A percentile compares a stretch with the other conserved stretches of the same genome.
These are phyloP conservation scores for Suillus discolor DNA, from an alignment of 768 basidiomycete species.

Conservation along the genomic window DNA sequence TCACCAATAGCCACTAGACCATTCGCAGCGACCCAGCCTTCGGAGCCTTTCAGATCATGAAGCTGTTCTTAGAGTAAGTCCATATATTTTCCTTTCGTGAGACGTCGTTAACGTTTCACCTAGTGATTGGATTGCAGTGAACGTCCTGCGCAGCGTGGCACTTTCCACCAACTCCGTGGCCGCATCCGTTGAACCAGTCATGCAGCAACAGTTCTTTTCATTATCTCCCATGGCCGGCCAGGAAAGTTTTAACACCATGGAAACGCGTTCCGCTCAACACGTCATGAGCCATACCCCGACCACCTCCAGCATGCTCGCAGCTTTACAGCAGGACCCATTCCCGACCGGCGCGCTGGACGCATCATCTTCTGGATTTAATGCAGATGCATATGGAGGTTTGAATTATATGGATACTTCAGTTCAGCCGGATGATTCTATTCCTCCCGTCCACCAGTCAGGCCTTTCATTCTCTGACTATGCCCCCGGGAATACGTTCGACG, in stretches of 20 bases:
- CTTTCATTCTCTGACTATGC: slow-evolving; percentile 75
- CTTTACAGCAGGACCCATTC: slow-evolving; percentile 78
- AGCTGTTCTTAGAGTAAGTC: slow-evolving; percentile 86
- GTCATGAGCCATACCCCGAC: slow-evolving; percentile 83
- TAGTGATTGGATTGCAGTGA: slow-evolving; percentile 92
- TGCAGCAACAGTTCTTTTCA: slow-evolving; percentile 87
- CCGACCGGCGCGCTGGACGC: slow-evolving; percentile 67
- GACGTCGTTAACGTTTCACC: slow-evolving; percentile 20
- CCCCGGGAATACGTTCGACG: slow-evolving; percentile 68
- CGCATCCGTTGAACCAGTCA: slow-evolving; percentile 88
- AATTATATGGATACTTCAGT: slow-evolving; percentile 77
- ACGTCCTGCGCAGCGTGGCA: slow-evolving; percentile 84
- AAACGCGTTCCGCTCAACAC: slow-evolving; percentile 55
- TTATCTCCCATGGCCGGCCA: slow-evolving; percentile 90
- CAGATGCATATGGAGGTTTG: slow-evolving; percentile 70
- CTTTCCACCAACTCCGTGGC: slow-evolving; percentile 90
- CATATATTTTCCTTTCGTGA: slow-evolving; percentile 7
- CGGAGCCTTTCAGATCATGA: slow-evolving; percentile 90
- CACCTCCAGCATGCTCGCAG: slow-evolving; percentile 89
- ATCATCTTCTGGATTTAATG: slow-evolving; percentile 58
- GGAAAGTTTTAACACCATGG: slow-evolving; percentile 71
- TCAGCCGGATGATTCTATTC: slow-evolving; percentile 64
- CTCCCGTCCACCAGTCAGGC: slow-evolving; percentile 59
- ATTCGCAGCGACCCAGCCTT: slow-evolving; percentile 92
- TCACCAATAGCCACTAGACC: slow-evolving; percentile 51